A percentile compares a stretch with the other conserved stretches of the same genome.
These are phyloP conservation scores for Biscogniauxia marginata DNA, from an alignment of 2,329 filamentous ascomycete genomes.

Conservation along the genomic window DNA sequence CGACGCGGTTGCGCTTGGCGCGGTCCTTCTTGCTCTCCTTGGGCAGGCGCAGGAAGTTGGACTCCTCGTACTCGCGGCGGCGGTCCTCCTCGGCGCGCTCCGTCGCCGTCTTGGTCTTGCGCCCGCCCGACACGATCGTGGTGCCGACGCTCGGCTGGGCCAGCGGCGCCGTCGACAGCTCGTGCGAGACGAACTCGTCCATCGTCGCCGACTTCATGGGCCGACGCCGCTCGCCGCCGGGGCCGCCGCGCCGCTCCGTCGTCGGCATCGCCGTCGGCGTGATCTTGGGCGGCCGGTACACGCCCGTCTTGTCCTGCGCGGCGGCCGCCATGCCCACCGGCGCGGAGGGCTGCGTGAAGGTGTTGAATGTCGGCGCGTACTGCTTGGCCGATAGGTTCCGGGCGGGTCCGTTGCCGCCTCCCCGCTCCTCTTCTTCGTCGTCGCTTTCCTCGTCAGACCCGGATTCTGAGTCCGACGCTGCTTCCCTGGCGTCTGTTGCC, in stretches of 20 bases:
- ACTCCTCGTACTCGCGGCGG: slow-evolving; percentile 83
- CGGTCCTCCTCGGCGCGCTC: slow-evolving; percentile 79
- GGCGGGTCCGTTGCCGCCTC: slow-evolving; percentile 18
- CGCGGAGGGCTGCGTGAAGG: slow-evolving; percentile 36
- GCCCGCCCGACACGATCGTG: slow-evolving; percentile 77
- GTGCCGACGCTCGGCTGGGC: slow-evolving; percentile 90
- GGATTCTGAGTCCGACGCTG: slow-evolving; percentile 38
- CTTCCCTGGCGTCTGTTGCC: slow-evolving; percentile 32
- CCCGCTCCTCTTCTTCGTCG: slow-evolving; percentile 36
- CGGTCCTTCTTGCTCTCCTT: slow-evolving; percentile 84
- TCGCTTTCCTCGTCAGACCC: slow-evolving; percentile 36
- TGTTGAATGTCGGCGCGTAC: slow-evolving; percentile 38
- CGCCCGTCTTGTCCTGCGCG: slow-evolving; percentile 55
- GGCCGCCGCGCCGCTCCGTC: slow-evolving; percentile 58
- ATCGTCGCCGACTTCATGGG: slow-evolving; percentile 77
- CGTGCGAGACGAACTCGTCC: slow-evolving; percentile 86
- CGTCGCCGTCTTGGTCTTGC: slow-evolving; percentile 72
- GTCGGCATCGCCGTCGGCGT: slow-evolving; percentile 82
- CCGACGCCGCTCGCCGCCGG: slow-evolving; percentile 57
- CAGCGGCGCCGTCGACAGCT: slow-evolving; percentile 77
- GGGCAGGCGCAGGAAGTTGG: slow-evolving; percentile 84
- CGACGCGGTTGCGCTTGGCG: slow-evolving; percentile 59
- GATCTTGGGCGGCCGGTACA: slow-evolving; percentile 88
- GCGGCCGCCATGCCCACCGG: slow-evolving; percentile 34
- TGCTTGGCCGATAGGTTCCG: slow-evolving; percentile 29